phyloP scores from a whole-genome alignment of 2,329 filamentous ascomycete genomes.

The Sphaceloma murrayae region DNA sequence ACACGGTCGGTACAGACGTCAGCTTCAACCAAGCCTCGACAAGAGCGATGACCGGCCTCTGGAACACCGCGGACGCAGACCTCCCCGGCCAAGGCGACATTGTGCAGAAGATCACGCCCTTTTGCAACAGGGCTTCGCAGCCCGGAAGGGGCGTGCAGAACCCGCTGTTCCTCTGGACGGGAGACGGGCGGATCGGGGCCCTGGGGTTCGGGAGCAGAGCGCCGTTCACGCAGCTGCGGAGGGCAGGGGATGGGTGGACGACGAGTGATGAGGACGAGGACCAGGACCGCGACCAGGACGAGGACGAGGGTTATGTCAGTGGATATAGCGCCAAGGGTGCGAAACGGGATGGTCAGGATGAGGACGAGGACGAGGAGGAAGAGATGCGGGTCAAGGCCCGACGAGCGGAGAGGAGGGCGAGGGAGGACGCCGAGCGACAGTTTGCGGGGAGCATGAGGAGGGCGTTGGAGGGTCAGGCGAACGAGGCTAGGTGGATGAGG shows the following conservation, averaged over 20 bases:
- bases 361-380: constrained; percentile 28
- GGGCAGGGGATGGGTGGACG: not conserved
- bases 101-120: constrained; percentile 66
- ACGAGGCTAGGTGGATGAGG: constrained; percentile 66
- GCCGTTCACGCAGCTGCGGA: constrained; percentile 20
- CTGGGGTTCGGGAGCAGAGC: constrained; percentile 40
- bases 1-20: too few species aligned
- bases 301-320: constrained; percentile 27
- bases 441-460: constrained; percentile 65
- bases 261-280: constrained; percentile 18
- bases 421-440: constrained; percentile 46
- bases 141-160: constrained; percentile 36
- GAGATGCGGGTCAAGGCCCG: constrained; percentile 36
- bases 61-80: constrained; percentile 21
- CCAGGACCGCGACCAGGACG: constrained; percentile 29
- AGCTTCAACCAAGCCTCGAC: too few species aligned
- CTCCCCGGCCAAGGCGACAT: constrained; percentile 51
- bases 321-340: not conserved
- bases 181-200: constrained; percentile 65
- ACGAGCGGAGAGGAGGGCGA: constrained; percentile 38
- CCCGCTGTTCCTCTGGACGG: constrained; percentile 78
- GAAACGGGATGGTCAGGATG: not conserved
- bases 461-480: constrained; percentile 66
- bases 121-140: constrained; percentile 22
- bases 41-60: too few species aligned